Percentiles rank a stretch among this genome's conserved stretches.
phyloP scores from a whole-genome alignment of 768 basidiomycete genomes.

The Auriscalpium microsporum region DNA sequence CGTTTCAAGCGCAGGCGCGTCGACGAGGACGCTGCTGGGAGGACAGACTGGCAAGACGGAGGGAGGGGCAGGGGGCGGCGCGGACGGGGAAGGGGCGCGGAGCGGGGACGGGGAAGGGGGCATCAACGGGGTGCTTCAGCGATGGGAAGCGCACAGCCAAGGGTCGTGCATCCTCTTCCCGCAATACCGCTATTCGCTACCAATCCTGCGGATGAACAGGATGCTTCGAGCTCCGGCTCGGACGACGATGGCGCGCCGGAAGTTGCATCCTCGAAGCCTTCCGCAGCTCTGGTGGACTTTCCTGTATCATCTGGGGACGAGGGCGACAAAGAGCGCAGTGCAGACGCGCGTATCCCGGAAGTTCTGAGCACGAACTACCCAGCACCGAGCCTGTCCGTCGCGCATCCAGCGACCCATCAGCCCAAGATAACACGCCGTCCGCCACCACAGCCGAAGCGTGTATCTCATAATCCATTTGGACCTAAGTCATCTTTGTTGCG shows the following conservation, averaged over 20 bases:
- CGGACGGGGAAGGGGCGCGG: slow-evolving; percentile 23
- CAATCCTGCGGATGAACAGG: neutral
- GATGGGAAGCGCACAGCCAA: neutral
- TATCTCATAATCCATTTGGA: slow-evolving; percentile 55
- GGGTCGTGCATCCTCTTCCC: neutral
- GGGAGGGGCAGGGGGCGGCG: slow-evolving; percentile 23
- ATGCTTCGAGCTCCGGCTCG: slow-evolving; percentile 10
- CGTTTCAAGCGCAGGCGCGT: slow-evolving; percentile 35
- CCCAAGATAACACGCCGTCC: slow-evolving; percentile 17
- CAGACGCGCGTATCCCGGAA: neutral
- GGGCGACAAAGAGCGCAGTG: neutral
- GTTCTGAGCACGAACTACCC: neutral
- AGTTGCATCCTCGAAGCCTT: slow-evolving; percentile 44
- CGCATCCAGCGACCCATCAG: slow-evolving; percentile 1
- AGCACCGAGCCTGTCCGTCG: neutral
- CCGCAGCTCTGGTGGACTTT: slow-evolving; percentile 10
- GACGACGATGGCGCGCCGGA: slow-evolving; percentile 43
- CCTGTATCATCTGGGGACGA: slow-evolving; percentile 6
- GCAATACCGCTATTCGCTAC: slow-evolving; percentile 19
- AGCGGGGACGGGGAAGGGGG: slow-evolving; percentile 18
- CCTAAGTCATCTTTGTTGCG: slow-evolving; percentile 65
- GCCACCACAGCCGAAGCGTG: slow-evolving; percentile 38
- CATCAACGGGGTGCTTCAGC: neutral
- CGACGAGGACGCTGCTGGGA: slow-evolving; percentile 16
- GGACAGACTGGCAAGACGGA: slow-evolving; percentile 7